Conservation (phyloP, 805 yeast species). For the Wickerhamiella alocasiicola region DNA sequence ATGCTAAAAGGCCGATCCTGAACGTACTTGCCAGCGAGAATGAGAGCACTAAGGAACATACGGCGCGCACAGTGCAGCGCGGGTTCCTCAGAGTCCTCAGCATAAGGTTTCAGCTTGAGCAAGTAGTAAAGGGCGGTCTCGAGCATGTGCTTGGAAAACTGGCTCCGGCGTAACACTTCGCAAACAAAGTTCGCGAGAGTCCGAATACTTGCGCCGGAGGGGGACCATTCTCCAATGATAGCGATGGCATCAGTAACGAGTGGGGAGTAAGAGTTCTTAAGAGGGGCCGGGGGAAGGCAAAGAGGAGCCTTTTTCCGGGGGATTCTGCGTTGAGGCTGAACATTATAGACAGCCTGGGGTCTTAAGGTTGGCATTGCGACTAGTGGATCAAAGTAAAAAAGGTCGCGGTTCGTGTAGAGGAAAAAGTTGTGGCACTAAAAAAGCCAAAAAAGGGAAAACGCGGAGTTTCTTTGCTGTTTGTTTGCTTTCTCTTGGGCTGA, state of each 20-base stretch:
- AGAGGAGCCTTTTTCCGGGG: no score
- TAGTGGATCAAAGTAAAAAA: no score
- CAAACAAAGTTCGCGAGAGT: constrained; percentile 25
- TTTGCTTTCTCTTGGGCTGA: no score
- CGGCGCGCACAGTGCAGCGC: constrained; percentile 44
- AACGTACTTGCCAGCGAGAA: constrained; percentile 58
- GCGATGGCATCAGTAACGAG: constrained; percentile 23
- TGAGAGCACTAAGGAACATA: constrained; percentile 52
- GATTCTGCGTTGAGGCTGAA: no score
- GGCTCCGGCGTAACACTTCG: constrained; percentile 36
- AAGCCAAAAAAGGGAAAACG: neutral
- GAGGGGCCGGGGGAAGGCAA: no score
- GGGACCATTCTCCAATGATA: constrained; percentile 25
- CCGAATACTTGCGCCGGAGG: constrained; percentile 20
- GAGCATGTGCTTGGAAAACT: constrained; percentile 47
- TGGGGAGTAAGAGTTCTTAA: no score
- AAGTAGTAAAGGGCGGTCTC: constrained; percentile 58
- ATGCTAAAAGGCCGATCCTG: constrained; percentile 63
- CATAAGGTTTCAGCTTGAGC: constrained; percentile 32
- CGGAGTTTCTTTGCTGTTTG: neutral
- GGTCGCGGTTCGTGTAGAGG: neutral
- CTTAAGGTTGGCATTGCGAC: no score
- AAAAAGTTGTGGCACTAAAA: no score
- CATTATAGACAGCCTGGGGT: no score
- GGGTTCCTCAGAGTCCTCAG: constrained; percentile 9